These are phyloP conservation scores for Coemansia nantahalensis DNA, from an alignment of 192 early-diverging fungal genomes.

Conservation along the genomic window DNA sequence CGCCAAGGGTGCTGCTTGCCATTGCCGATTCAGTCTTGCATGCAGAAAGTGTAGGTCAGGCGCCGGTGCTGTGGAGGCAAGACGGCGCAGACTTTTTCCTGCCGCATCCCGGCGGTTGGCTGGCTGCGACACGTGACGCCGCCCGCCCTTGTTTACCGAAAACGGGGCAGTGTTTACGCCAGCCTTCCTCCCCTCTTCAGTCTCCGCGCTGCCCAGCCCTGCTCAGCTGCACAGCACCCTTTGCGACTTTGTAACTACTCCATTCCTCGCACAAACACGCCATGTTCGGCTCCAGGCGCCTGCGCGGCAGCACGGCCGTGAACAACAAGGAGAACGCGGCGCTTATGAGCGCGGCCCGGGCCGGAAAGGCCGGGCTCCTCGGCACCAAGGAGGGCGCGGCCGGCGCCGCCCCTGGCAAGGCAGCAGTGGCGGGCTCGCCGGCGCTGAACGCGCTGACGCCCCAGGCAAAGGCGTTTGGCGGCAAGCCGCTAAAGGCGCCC, in stretches of 20 bases:
- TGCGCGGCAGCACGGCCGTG: conserved; percentile 10
- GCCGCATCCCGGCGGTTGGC: too few relatives aligned
- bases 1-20: conserved; percentile 11
- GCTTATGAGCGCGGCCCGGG: conserved; percentile 15
- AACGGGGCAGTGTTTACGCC: too few relatives aligned
- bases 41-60: neutral
- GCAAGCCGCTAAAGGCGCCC: conserved; percentile 14
- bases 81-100: too few relatives aligned
- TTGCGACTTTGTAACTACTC: too few relatives aligned
- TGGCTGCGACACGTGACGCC: too few relatives aligned
- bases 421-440: conserved; percentile 22
- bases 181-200: too few relatives aligned
- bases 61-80: neutral
- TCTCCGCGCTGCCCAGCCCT: too few relatives aligned
- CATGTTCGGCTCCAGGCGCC: conserved; percentile 34
- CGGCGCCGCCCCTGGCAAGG: neutral
- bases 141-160: too few relatives aligned
- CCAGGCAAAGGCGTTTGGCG: conserved; percentile 10
- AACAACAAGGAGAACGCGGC: conserved; percentile 44
- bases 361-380: conserved; percentile 24
- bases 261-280: too few relatives aligned
- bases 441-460: conserved; percentile 20
- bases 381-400: conserved; percentile 8
- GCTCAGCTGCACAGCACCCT: neutral
- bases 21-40: conserved; percentile 1